Evolutionary conservation across 2,329 filamentous ascomycete species (phyloP).

Genomic region (Beauveria varroae): DNA sequence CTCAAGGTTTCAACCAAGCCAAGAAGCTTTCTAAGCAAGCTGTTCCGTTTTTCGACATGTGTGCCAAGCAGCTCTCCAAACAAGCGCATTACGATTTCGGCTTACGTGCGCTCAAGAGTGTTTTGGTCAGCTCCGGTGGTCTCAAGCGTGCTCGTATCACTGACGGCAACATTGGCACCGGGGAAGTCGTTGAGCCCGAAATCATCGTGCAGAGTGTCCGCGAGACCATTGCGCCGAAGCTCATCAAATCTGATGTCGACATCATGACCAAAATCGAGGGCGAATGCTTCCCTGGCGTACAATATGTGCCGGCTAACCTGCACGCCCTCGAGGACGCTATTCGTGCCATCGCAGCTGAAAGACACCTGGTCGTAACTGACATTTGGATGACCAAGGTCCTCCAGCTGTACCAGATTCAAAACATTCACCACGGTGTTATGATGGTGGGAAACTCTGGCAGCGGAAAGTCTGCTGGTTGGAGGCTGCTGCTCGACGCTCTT

Average conservation of each 20-base stretch:
- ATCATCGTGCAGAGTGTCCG: constrained; percentile 98
- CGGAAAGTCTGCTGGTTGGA: constrained; percentile 95
- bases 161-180: constrained; percentile 50
- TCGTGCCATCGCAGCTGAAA: constrained; percentile 71
- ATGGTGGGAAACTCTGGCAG: constrained; percentile 98
- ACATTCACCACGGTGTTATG: constrained; percentile 98
- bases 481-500: constrained; percentile 79
- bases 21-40: constrained; percentile 91
- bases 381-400: constrained; percentile 97
- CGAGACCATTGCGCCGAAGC: constrained; percentile 95
- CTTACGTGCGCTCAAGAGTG: constrained; percentile 94
- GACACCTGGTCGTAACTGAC: constrained; percentile 83
- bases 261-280: constrained; percentile 78
- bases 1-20: constrained; percentile 95
- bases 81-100: constrained; percentile 99
- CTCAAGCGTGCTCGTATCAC: constrained; percentile 77
- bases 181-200: constrained; percentile 80
- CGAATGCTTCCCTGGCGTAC: constrained; percentile 82
- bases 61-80: constrained; percentile 73
- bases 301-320: constrained; percentile 86
- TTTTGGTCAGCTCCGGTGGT: constrained; percentile 93
- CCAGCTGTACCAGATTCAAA: constrained; percentile 96
- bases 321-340: constrained; percentile 74
- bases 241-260: constrained; percentile 87
- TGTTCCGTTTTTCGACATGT: constrained; percentile 96